These are phyloP conservation scores for Bocquillonia castaneifolia DNA, from an alignment of 441 rosid genomes.

Conservation along the genomic window DNA sequence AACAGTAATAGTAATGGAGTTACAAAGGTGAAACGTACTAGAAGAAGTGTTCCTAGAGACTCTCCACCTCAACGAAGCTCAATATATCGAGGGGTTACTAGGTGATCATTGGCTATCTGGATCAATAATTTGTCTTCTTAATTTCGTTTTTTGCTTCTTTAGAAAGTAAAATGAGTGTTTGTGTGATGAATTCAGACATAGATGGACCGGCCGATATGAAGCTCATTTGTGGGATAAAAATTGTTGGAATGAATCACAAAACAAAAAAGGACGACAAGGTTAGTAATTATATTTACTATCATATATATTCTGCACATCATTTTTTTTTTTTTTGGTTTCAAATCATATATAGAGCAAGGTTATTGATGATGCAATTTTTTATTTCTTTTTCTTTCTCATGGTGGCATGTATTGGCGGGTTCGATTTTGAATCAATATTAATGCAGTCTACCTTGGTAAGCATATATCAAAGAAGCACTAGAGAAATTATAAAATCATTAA, in stretches of 20 bases:
- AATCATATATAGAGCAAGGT: not conserved
- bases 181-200: constrained; percentile 17
- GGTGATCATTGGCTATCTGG: constrained; percentile 34
- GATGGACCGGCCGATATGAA: constrained; percentile 66
- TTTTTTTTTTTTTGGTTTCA: not conserved
- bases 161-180: not conserved
- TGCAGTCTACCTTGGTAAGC: constrained; percentile 59
- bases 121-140: not conserved
- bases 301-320: not conserved
- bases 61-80: constrained; percentile 88
- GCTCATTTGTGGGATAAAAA: constrained; percentile 75
- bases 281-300: not conserved
- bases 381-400: not conserved
- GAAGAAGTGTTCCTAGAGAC: constrained; percentile 66
- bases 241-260: constrained; percentile 63
- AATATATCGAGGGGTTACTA: constrained; percentile 79
- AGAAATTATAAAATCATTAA: too few relatives aligned
- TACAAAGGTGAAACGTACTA: constrained; percentile 54
- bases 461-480: too few relatives aligned
- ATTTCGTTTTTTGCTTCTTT: too few relatives aligned
- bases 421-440: not conserved
- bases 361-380: constrained; percentile 2
- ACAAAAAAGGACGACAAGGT: constrained; percentile 73
- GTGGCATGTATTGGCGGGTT: constrained; percentile 1
- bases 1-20: constrained; percentile 25